Base-by-base conservation (phyloP, 805 yeast species). In the Cyberlindnera euphorbiiphila region DNA sequence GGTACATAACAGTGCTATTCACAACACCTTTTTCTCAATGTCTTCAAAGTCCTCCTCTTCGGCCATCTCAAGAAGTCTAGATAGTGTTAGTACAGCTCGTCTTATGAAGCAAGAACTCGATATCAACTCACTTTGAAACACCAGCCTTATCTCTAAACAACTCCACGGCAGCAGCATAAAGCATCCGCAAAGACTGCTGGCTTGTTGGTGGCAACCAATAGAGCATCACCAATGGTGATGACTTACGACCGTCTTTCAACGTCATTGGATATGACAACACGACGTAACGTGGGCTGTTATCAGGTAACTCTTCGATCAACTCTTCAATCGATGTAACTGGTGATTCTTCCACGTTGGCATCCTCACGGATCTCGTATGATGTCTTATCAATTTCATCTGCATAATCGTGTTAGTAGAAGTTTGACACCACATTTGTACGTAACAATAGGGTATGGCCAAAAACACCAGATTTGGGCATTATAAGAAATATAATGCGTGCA, bases 101-200 rank as follows among this genome's bases (percentile, higher is more conserved):
- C 16, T 21, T 5, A 10, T 12, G 59, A 54, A 51, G 54, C 56
- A 54, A 54, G 9, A 7, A 25, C 5, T 15, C 4, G 14, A 6
- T 2, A 6, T n/a, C 26, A 28, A 56, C 61, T 19, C 36, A 56
- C 60, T 53, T 60, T 9, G 60, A 49, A 9, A 55, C 60, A 27
- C 60, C 60, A n/a, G 58, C 58, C 25, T 81, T 80, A 34, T 75
- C 78, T 59, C 91, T 72, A 40, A 89, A 71, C 46, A 81, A 62
- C 57, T 89, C 96, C 16, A 85, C 74, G 2, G 95, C 94, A 5
- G 93, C 95, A 1, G 96, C 97, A 51, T 87, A 88, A 33, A 85
- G 62, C 97, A 88, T 89, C 59, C 82, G 79, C 53, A 74, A 68
- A 38, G 83, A 85, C 56, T 82, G 91, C 13, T 85, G 81, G n/a